Conservation (phyloP, 495 filamentous ascomycete species). For the Hyaloscypha finlandica region DNA sequence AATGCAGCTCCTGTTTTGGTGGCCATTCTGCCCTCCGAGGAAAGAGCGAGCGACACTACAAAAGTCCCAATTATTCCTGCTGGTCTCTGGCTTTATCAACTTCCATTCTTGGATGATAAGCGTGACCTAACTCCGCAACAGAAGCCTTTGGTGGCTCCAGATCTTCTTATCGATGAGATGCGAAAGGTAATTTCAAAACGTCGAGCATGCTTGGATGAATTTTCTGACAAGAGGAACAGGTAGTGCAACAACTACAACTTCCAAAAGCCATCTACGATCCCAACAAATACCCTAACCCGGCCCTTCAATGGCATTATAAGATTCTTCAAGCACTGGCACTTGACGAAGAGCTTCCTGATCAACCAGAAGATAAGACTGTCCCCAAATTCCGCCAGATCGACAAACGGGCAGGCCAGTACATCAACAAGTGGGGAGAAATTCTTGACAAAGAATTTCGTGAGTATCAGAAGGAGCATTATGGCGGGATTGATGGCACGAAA, state of each 20-base stretch:
- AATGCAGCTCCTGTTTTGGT: conserved; percentile 78
- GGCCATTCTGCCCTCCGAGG: conserved; percentile 75
- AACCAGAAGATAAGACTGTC: conserved; percentile 70
- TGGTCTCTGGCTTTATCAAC: conserved; percentile 84
- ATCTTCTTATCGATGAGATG: conserved; percentile 79
- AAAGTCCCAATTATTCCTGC: conserved; percentile 59
- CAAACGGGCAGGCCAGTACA: conserved; percentile 78
- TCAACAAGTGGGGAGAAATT: conserved; percentile 73
- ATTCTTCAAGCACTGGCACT: conserved; percentile 91
- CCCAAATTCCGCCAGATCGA: conserved; percentile 84
- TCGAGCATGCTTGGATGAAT: conserved; percentile 42
- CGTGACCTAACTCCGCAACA: conserved; percentile 62
- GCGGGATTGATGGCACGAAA: conserved; percentile 38
- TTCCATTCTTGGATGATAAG: conserved; percentile 92
- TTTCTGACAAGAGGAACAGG: conserved; percentile 31
- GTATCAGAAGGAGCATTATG: conserved; percentile 29
- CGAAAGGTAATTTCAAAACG: conserved; percentile 76
- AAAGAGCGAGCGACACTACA: conserved; percentile 59
- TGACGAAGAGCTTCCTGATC: conserved; percentile 84
- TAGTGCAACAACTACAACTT: conserved; percentile 86
- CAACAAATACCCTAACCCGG: conserved; percentile 87
- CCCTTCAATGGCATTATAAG: conserved; percentile 96
- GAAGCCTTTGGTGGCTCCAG: conserved; percentile 59
- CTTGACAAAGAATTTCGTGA: conserved; percentile 53
- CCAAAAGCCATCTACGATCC: conserved; percentile 85